phyloP scores from a whole-genome alignment of 2,329 filamentous ascomycete genomes.

The Stachybotrys chlorohalonatus region DNA sequence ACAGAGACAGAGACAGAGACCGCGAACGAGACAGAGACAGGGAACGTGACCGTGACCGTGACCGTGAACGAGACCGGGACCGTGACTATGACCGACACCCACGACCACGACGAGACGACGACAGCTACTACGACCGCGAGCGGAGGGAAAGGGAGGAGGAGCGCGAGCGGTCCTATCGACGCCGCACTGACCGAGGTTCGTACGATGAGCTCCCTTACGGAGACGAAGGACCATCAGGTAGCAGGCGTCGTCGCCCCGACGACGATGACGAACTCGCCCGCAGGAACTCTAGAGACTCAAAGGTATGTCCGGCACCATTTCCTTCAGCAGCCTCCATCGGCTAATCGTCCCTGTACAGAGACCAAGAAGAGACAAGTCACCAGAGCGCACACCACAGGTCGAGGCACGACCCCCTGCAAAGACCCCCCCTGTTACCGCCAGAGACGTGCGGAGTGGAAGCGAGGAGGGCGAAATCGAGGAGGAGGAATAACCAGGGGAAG shows the following conservation, averaged over 20 bases:
- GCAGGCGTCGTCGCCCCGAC: constrained; percentile 69
- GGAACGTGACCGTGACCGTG: constrained; percentile 27
- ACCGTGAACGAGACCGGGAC: constrained; percentile 27
- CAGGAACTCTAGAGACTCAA: constrained; percentile 57
- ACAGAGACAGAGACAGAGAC: constrained; percentile 25
- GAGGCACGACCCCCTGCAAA: constrained; percentile 49
- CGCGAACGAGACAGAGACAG: constrained; percentile 25
- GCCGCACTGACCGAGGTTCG: constrained; percentile 65
- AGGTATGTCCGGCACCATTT: constrained; percentile 34
- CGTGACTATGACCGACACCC: constrained; percentile 40
- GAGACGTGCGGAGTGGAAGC: constrained; percentile 62
- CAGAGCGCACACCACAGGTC: constrained; percentile 52
- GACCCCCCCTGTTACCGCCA: constrained; percentile 35
- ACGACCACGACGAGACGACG: constrained; percentile 51
- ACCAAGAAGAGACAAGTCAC: constrained; percentile 46
- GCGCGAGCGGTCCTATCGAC: constrained; percentile 78
- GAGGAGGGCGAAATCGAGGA: constrained; percentile 99
- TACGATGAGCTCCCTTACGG: constrained; percentile 90
- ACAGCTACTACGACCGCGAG: constrained; percentile 73
- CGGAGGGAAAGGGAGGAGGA: constrained; percentile 83
- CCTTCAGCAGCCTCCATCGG: too few relatives aligned
- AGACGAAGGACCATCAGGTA: constrained; percentile 55
- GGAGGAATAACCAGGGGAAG: constrained; percentile 32
- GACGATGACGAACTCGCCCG: constrained; percentile 64
- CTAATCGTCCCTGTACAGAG: constrained; percentile 28